phyloP scores from a whole-genome alignment of 2,329 filamentous ascomycete species.

The Monosporascus sp. region DNA sequence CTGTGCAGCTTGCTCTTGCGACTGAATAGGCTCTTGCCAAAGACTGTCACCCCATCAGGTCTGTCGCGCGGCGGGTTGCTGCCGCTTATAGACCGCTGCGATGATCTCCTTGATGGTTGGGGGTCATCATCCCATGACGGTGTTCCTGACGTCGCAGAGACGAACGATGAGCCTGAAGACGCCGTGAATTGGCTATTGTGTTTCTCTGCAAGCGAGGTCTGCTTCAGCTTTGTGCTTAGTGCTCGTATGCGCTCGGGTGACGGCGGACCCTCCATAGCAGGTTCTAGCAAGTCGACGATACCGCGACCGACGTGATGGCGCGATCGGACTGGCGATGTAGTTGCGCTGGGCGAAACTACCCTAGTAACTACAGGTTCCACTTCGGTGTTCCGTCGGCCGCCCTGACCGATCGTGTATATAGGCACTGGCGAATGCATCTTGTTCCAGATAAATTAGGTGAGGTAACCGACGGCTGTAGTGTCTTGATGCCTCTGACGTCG shows the following conservation, averaged over 20 bases:
- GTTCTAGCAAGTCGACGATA: slow-evolving; percentile 45
- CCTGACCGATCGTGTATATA: not conserved
- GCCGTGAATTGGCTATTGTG: slow-evolving; percentile 42
- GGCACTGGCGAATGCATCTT: not conserved
- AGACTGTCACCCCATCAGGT: slow-evolving; percentile 54
- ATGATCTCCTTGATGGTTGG: slow-evolving; percentile 50
- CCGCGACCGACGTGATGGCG: slow-evolving; percentile 4
- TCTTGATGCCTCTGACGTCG: not conserved
- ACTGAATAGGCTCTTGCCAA: slow-evolving; percentile 56
- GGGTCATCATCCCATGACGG: slow-evolving; percentile 49
- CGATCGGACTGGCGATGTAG: slow-evolving; percentile 8
- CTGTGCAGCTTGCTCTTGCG: slow-evolving; percentile 47
- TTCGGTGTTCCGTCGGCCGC: not conserved
- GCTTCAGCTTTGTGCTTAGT: slow-evolving; percentile 49
- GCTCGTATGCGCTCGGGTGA: slow-evolving; percentile 56
- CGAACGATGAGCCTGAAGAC: slow-evolving; percentile 51
- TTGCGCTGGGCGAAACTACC: slow-evolving; percentile 7
- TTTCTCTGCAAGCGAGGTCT: slow-evolving; percentile 43
- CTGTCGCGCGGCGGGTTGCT: slow-evolving; percentile 48
- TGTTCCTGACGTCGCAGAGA: slow-evolving; percentile 41
- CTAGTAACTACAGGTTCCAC: not conserved
- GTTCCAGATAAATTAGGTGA: not conserved
- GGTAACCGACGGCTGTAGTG: not conserved
- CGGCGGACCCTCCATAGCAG: slow-evolving; percentile 55
- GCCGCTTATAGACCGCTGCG: slow-evolving; percentile 49